A percentile compares a stretch with the other conserved stretches of the same genome.
Evolutionary conservation across 495 filamentous ascomycete species (phyloP).

Genomic region (Podospora anserina): DNA sequence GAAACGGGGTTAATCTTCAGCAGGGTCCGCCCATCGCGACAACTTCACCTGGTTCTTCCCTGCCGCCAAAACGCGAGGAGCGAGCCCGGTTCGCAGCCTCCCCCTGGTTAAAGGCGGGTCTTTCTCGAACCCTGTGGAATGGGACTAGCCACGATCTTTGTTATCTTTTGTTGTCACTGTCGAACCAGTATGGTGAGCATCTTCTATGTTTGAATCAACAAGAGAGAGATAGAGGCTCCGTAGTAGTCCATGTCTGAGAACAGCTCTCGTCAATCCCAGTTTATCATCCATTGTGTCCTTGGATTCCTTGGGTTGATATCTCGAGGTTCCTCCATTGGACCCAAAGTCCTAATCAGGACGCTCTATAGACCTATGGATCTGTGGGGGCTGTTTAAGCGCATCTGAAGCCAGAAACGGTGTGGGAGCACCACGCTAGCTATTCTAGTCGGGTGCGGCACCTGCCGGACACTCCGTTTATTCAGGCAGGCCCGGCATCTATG

Average conservation of each 20-base stretch:
- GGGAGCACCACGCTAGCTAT: not conserved
- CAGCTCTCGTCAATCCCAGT: not conserved
- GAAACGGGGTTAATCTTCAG: not conserved
- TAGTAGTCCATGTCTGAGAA: not conserved
- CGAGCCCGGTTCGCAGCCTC: not conserved
- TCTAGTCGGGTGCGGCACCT: not conserved
- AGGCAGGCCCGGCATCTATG: not conserved
- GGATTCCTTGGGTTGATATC: not conserved
- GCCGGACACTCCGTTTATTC: not conserved
- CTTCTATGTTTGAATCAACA: no score
- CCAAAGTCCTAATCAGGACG: not conserved
- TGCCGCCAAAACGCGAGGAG: not conserved
- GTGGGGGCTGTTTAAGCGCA: not conserved
- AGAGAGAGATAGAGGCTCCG: not conserved
- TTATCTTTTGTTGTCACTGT: not conserved
- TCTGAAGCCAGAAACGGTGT: not conserved
- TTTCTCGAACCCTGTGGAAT: not conserved
- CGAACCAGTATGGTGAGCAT: not conserved
- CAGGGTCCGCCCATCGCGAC: not conserved
- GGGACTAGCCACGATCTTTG: not conserved
- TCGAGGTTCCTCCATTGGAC: no score
- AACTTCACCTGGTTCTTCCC: not conserved
- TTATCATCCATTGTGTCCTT: not conserved
- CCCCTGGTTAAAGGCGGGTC: not conserved
- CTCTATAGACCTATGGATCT: not conserved